Conservation (phyloP, 495 filamentous ascomycete species). For the Annulohypoxylon stygium region DNA sequence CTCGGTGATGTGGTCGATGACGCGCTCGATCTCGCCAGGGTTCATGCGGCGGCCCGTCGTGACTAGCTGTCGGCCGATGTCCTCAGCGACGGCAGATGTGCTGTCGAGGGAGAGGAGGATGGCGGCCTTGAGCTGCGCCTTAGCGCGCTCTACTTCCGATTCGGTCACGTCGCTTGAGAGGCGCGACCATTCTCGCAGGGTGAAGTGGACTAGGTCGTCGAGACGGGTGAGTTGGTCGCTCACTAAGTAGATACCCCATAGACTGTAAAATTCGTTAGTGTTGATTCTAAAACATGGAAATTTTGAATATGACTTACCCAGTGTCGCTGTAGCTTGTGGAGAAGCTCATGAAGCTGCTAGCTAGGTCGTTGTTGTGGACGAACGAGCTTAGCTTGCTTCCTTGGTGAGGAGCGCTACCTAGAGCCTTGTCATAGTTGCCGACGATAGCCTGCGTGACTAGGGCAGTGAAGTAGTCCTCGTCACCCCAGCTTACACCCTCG, state of each 20-base stretch:
- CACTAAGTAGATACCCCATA: constrained; percentile 99
- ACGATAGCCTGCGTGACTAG: constrained; percentile 98
- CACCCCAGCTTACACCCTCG: constrained; percentile 99
- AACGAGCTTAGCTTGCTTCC: constrained; percentile 97
- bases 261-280: constrained; percentile 64
- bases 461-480: constrained; percentile 98
- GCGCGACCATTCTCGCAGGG: constrained; percentile 97
- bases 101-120: constrained; percentile 97
- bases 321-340: constrained; percentile 99
- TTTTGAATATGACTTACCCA: constrained; percentile 72
- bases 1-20: constrained; percentile 87
- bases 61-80: constrained; percentile 98
- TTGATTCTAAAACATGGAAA: constrained; percentile 1
- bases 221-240: constrained; percentile 87
- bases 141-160: constrained; percentile 96
- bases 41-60: constrained; percentile 92
- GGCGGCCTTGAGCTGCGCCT: constrained; percentile 98
- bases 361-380: constrained; percentile 91
- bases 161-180: constrained; percentile 86
- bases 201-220: constrained; percentile 97
- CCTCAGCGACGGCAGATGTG: constrained; percentile 96
- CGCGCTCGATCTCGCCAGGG: constrained; percentile 93
- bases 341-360: constrained; percentile 99
- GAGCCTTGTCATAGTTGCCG: constrained; percentile 98
- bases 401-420: constrained; percentile 95